Evolutionary conservation across 129 eudicot genomes (phyloP).

Genomic region (Deinandra increscens): DNA sequence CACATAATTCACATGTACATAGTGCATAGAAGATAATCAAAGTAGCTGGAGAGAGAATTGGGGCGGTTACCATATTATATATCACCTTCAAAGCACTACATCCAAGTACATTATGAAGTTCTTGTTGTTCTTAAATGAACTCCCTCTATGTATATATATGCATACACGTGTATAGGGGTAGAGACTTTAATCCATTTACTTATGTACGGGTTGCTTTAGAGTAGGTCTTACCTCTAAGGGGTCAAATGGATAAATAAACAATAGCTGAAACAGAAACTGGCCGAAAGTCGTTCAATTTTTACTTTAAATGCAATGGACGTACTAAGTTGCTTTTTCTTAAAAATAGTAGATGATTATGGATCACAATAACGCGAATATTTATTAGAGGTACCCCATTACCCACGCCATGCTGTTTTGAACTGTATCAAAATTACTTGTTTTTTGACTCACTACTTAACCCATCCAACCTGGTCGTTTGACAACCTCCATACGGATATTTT

Average conservation of each 20-base stretch:
- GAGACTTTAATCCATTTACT: neutral
- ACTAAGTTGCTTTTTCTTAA: neutral
- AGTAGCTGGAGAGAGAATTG: no score
- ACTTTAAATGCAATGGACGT: neutral
- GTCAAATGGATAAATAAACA: neutral
- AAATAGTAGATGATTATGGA: neutral
- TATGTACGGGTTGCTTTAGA: neutral
- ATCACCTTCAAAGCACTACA: no score
- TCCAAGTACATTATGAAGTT: no score
- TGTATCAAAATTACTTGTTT: neutral
- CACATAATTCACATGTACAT: no score
- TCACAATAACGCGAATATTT: no score
- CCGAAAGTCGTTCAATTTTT: neutral
- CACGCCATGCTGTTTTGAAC: neutral
- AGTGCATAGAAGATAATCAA: no score
- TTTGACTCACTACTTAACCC: neutral
- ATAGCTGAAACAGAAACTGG: neutral
- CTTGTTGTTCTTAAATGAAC: no score
- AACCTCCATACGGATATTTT: neutral
- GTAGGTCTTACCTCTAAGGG: neutral
- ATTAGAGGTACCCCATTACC: no score
- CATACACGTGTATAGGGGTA: neutral
- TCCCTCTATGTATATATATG: no score
- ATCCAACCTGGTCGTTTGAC: neutral
- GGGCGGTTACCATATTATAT: no score